phyloP scores from a whole-genome alignment of 2,329 filamentous ascomycete genomes.

The Monilinia laxa region DNA sequence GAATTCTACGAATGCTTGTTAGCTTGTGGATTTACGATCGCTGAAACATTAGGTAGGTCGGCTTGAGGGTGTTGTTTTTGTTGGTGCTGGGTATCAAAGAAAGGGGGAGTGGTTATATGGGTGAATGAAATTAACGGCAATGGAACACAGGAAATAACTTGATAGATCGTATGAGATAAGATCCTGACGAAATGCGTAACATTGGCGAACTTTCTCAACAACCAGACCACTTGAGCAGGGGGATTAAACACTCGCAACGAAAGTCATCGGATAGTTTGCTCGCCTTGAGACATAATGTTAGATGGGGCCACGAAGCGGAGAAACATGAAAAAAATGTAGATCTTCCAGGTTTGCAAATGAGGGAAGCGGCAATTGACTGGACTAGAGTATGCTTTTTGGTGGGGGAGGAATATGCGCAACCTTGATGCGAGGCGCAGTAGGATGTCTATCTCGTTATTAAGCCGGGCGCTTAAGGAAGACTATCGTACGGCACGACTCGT shows the following conservation, averaged over 20 bases:
- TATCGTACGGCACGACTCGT: conserved; percentile 37
- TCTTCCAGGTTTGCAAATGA: conserved; percentile 18
- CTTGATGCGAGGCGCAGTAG: conserved; percentile 36
- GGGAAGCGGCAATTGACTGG: conserved; percentile 31
- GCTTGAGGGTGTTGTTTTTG: neutral
- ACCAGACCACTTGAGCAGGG: conserved; percentile 2
- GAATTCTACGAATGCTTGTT: conserved; percentile 36
- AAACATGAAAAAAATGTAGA: conserved; percentile 19
- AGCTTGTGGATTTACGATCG: neutral
- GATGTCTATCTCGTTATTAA: conserved; percentile 32
- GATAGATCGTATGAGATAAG: conserved; percentile 3
- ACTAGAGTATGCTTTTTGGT: conserved; percentile 27
- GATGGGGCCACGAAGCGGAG: conserved; percentile 16
- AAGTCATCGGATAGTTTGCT: conserved; percentile 9
- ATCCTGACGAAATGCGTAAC: neutral
- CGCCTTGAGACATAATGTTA: conserved; percentile 14
- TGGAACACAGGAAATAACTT: neutral
- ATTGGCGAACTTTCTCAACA: neutral
- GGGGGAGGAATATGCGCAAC: conserved; percentile 36
- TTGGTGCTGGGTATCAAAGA: neutral
- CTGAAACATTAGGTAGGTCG: conserved; percentile 1
- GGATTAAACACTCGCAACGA: conserved; percentile 5
- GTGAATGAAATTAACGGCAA: neutral
- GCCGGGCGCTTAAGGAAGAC: conserved; percentile 41
- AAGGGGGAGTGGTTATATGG: neutral